Base-by-base conservation (phyloP, 2,329 filamentous ascomycete species). In the Teratosphaeria zuluensis region DNA sequence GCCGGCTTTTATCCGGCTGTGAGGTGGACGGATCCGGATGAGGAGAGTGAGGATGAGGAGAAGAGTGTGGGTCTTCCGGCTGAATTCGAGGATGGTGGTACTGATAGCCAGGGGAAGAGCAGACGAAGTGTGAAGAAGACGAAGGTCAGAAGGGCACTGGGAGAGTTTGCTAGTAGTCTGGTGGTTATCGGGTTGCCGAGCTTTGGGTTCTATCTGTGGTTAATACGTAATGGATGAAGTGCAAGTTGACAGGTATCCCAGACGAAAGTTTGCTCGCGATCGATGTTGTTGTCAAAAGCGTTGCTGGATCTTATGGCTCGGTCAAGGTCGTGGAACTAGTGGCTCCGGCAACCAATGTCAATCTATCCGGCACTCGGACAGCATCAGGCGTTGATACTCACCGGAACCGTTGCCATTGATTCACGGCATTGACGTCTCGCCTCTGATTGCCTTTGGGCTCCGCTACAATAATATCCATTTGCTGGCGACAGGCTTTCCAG, bases 181-280 rank as follows among this genome's bases (percentile, higher is more conserved):
- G 84, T 82, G 75, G 77, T 81, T 54, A 84, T 91, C 3, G 78
- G 78, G 5, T 83, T 81, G 78, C 81, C 88, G 71, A 84, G 83
- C 21, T 71, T 85, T 52, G 63, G 76, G 14, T 84, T 85, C 70
- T 94, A 88, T 78, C 77, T 78, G 32, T 89, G 84, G 74, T 74
- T 92, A 65, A 78, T 86, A 58, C 84, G 81, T 74, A 79, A 79
- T 67, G 85, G 86, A 63, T 89, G 53, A 54, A 19, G 16, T 21
- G 19, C n/a, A 21, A 21, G 6, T 19, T 11, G 16, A 7, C 16
- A 48, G 42, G 14, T 11, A 35, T 14, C 14, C 33, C 33, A 35
- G 33, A 35, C 8, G 33, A 35, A 28, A 28, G 24, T 2, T 28
- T 28, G 24, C 24, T 28, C 4, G 24, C 24, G 4, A 2, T 28